Evolutionary conservation across 2,329 filamentous ascomycete species (phyloP).

Genomic region (Fusarium sacchari): DNA sequence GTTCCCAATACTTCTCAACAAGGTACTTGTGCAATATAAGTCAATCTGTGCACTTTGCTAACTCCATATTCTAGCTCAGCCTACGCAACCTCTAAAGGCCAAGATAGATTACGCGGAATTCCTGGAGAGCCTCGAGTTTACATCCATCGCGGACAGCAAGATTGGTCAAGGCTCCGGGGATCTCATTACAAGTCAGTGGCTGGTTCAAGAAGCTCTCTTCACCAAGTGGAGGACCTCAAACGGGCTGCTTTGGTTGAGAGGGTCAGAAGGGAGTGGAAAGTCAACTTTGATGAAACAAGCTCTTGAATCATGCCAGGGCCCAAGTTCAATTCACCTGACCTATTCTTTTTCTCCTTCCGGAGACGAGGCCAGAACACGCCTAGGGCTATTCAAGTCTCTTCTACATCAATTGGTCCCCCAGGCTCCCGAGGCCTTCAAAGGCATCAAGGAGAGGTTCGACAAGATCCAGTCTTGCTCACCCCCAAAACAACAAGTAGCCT

Average conservation of each 20-base stretch:
- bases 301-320: not conserved
- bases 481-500: not conserved
- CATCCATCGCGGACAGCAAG: not conserved
- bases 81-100: not conserved
- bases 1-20: not conserved
- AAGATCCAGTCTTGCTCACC: not conserved
- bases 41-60: not conserved
- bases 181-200: not conserved
- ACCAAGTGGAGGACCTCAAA: not conserved
- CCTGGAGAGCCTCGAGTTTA: not conserved
- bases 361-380: not conserved
- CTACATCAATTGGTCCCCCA: not conserved
- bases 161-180: not conserved
- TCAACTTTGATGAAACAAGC: not conserved
- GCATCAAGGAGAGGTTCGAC: not conserved
- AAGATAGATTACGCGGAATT: not conserved
- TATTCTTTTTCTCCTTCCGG: not conserved
- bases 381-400: not conserved
- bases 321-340: not conserved
- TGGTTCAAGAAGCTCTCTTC: not conserved
- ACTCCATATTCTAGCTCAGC: not conserved
- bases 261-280: not conserved
- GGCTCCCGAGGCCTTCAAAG: not conserved
- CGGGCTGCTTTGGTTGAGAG: not conserved
- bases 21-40: not conserved